Percentiles rank a stretch among this genome's conserved stretches.
phyloP scores from a whole-genome alignment of 2,329 filamentous ascomycete species.

The Metarhizium anisopliae region DNA sequence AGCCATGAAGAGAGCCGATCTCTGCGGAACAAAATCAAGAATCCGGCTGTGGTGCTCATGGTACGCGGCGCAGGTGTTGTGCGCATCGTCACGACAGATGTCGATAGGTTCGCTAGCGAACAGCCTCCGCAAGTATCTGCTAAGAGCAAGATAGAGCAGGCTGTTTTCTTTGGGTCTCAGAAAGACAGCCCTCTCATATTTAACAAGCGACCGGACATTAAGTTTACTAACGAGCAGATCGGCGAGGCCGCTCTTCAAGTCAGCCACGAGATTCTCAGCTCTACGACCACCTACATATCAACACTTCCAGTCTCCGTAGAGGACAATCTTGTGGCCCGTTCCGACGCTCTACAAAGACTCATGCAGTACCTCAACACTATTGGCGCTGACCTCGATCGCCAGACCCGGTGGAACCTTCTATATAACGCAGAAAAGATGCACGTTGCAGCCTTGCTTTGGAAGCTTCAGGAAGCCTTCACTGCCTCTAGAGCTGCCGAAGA shows the following conservation, averaged over 20 bases:
- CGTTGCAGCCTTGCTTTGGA: constrained; percentile 73
- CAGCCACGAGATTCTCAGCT: constrained; percentile 74
- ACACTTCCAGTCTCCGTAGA: constrained; percentile 68
- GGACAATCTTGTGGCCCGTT: constrained; percentile 66
- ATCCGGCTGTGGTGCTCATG: constrained; percentile 52
- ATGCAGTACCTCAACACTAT: constrained; percentile 61
- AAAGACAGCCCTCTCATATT: constrained; percentile 85
- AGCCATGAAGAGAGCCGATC: constrained; percentile 36
- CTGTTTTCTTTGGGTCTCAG: constrained; percentile 81
- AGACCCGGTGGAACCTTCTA: constrained; percentile 71
- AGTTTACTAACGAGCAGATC: constrained; percentile 62
- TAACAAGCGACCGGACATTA: constrained; percentile 54
- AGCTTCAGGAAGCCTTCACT: constrained; percentile 62
- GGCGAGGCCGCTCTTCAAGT: constrained; percentile 68
- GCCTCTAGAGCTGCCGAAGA: constrained; percentile 48
- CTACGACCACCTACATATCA: constrained; percentile 65
- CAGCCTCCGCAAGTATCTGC: constrained; percentile 59
- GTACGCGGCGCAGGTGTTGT: constrained; percentile 55
- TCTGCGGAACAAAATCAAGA: constrained; percentile 48
- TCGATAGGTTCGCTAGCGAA: constrained; percentile 50
- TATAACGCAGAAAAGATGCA: constrained; percentile 86
- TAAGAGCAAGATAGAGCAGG: constrained; percentile 86
- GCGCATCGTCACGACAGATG: constrained; percentile 48
- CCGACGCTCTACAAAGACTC: constrained; percentile 65
- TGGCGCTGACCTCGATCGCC: constrained; percentile 55